A percentile compares a stretch with the other conserved stretches of the same genome.
phyloP scores from a whole-genome alignment of 2,329 filamentous ascomycete genomes.

The Knoxdaviesia capensis region DNA sequence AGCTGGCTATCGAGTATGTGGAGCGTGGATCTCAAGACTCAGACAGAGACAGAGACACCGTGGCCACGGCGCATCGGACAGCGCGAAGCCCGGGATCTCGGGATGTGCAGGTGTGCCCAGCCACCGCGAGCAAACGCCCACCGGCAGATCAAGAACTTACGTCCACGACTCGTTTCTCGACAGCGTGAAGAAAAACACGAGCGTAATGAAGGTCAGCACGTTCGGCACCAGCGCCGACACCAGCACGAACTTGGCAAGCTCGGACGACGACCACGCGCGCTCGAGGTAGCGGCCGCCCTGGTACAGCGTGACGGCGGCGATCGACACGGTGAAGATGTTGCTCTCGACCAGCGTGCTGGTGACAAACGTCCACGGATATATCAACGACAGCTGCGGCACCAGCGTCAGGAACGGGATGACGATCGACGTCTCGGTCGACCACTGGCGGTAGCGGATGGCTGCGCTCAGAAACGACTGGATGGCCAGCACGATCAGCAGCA shows the following conservation, averaged over 20 bases:
- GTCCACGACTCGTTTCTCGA: constrained; percentile 47
- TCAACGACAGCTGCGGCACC: constrained; percentile 61
- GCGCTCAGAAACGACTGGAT: constrained; percentile 68
- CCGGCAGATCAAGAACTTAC: constrained; percentile 25
- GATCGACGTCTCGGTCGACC: constrained; percentile 39
- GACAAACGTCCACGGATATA: constrained; percentile 86
- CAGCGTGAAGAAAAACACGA: constrained; percentile 54
- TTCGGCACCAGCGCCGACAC: constrained; percentile 68
- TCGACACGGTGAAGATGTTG: constrained; percentile 69
- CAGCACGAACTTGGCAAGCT: constrained; percentile 78
- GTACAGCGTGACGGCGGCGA: constrained; percentile 63
- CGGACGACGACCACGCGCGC: constrained; percentile 79
- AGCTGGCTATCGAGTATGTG: background rate
- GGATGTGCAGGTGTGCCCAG: no score
- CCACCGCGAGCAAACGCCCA: no score
- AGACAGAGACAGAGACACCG: background rate
- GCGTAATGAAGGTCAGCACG: constrained; percentile 48
- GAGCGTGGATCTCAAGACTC: background rate
- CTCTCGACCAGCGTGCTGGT: constrained; percentile 79
- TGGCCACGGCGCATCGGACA: no score
- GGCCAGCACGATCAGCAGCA: constrained; percentile 53
- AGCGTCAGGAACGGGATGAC: constrained; percentile 75
- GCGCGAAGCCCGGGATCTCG: no score
- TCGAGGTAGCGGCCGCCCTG: constrained; percentile 91
- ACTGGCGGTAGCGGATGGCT: constrained; percentile 53